Conservation (phyloP, 805 yeast genomes). For the Barnettozyma pratensis region DNA sequence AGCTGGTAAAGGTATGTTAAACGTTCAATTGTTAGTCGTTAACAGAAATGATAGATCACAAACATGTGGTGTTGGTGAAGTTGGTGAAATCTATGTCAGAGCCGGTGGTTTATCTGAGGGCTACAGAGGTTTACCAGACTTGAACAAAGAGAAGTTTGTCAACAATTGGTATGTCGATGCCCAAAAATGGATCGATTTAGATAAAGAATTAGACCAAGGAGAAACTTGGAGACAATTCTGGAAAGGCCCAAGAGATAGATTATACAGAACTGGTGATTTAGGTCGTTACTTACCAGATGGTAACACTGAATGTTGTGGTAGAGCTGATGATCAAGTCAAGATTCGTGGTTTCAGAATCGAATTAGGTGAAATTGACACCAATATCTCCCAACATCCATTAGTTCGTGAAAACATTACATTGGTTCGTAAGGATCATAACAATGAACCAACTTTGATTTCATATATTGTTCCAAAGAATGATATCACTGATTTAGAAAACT, state of each 20-base stretch:
- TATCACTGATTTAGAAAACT: slow-evolving; percentile 39
- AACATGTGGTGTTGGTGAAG: slow-evolving; percentile 97
- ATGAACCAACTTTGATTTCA: slow-evolving; percentile 87
- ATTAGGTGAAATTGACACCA: slow-evolving; percentile 97
- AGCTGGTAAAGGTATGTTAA: slow-evolving; percentile 96
- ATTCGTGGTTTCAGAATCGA: slow-evolving; percentile 98
- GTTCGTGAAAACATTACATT: slow-evolving; percentile 92
- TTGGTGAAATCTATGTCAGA: slow-evolving; percentile 96
- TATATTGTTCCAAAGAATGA: slow-evolving; percentile 82
- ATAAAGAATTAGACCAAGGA: slow-evolving; percentile 38
- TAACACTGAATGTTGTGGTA: slow-evolving; percentile 95
- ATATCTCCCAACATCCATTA: slow-evolving; percentile 85
- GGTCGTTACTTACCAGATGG: slow-evolving; percentile 98
- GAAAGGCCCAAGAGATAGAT: slow-evolving; percentile 92
- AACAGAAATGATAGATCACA: slow-evolving; percentile 84
- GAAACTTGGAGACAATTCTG: slow-evolving; percentile 72
- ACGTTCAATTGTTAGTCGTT: slow-evolving; percentile 91
- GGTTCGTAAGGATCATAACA: slow-evolving; percentile 86
- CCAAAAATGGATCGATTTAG: slow-evolving; percentile 55
- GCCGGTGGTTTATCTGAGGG: slow-evolving; percentile 99
- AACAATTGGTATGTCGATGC: slow-evolving; percentile 85
- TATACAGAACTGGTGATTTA: slow-evolving; percentile 95
- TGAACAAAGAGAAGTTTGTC: slow-evolving; percentile 82
- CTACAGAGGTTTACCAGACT: slow-evolving; percentile 84
- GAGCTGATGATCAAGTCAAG: slow-evolving; percentile 98